Percentiles rank a stretch among this genome's conserved stretches.
Evolutionary conservation across 1,139 yeast genomes (phyloP).

Genomic region (Suhomyces anneliseae): DNA sequence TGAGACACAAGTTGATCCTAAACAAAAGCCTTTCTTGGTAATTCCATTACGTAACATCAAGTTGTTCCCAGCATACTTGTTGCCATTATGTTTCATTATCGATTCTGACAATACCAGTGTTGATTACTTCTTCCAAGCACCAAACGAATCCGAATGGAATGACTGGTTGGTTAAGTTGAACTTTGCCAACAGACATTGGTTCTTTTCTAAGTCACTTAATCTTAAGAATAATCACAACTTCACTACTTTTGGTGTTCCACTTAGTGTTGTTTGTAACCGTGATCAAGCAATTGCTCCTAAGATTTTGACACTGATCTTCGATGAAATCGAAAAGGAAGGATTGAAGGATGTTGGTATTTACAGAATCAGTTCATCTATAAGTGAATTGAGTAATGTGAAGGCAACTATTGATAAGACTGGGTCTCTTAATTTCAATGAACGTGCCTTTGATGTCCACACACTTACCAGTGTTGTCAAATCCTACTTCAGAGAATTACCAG

Average conservation of each 20-base stretch:
- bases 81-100: slow-evolving; percentile 61
- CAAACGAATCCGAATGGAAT: slow-evolving; percentile 60
- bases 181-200: slow-evolving; percentile 59
- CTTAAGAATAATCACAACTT: slow-evolving; percentile 30
- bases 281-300: slow-evolving; percentile 64
- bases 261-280: slow-evolving; percentile 70
- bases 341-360: slow-evolving; percentile 89
- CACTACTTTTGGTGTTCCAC: slow-evolving; percentile 85
- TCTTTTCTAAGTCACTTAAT: slow-evolving; percentile 44
- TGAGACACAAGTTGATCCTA: slow-evolving; percentile 37
- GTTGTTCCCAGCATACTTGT: slow-evolving; percentile 55
- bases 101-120: slow-evolving; percentile 50
- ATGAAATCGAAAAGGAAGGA: slow-evolving; percentile 80
- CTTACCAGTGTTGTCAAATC: slow-evolving; percentile 88
- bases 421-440: slow-evolving; percentile 54
- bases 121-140: slow-evolving; percentile 71
- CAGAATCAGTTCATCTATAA: slow-evolving; percentile 86
- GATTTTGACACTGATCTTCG: slow-evolving; percentile 62
- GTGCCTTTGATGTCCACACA: slow-evolving; percentile 82
- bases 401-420: slow-evolving; percentile 73
- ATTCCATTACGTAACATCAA: slow-evolving; percentile 54
- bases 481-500: slow-evolving; percentile 85
- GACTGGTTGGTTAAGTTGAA: slow-evolving; percentile 68
- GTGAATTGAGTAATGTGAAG: slow-evolving; percentile 71
- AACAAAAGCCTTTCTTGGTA: slow-evolving; percentile 57